Base-by-base conservation (phyloP, 305 asterid genomes). In the Fraxinus baroniana region DNA sequence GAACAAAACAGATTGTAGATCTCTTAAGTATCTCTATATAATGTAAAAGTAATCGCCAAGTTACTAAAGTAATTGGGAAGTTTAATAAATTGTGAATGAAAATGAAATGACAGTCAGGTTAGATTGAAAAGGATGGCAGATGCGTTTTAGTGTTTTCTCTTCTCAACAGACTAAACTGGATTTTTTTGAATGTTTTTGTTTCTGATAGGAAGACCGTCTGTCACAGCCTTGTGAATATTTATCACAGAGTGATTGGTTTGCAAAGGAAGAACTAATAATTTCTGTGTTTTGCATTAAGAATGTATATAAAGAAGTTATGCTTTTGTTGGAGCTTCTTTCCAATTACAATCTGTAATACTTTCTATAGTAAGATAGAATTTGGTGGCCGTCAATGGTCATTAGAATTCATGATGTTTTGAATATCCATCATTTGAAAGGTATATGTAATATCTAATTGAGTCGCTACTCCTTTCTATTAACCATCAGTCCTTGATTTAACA, bases 381-480 rank as follows among this genome's bases (percentile, higher is more conserved):
- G 18, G 18, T 49, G 72, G 60, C 70, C 22, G 18, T 64, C 76
- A 74, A 77, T 15, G 60, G 66, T 82, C 62, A 60, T 68, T 49
- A 78, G 20, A 49, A 20, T 24, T 32, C 20, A 12, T 76, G 76
- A 13, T 22, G 8, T 78, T 76, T 52, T 77, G 57, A 77, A 41
- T 82, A 74, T 78, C 30, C 35, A 17, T 62, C 32, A 28, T 79
- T 72, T 83, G 68, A 62, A 75, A 28, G 78, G 71, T 44, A 76
- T 62, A 55, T 76, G 39, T 74, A 41, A 64, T 55, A 44, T 78
- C 64, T 73, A 41, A 39, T 66, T 49, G 68, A 52, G 78, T 30
- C 37, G 49, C 74, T 41, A 36, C 71, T 24, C 18, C 74, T 79
- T 52, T 66, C 82, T 80, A 28, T 46, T 24, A 35, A 24, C 72